Evolutionary conservation across 1,139 yeast species (phyloP), one percentile per base, ranked within the genome.

Genomic region (Saccharomyces uvarum): DNA sequence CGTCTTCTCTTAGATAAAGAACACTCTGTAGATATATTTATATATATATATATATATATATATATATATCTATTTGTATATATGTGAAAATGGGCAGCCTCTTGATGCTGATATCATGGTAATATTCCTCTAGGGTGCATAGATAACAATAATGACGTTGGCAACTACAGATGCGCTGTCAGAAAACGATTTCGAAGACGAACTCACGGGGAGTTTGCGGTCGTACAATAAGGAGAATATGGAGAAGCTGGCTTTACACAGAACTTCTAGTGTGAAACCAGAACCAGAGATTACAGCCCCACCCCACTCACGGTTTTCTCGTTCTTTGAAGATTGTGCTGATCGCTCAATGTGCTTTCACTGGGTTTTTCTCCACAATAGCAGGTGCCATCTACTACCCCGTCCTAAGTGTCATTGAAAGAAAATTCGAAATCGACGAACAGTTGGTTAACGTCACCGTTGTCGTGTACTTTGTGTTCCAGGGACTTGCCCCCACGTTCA

Each of bases 331-430:
- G 54, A 55, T 64, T 38, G 29, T 68, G 6, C 61, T 81, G 16
- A 74, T 77, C 0, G 51, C 69, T 0, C 61, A 79, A 2, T 72
- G 79, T 49, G 73, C 84, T 0, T 59, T 71, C 11, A 72, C 77
- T 1, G 83, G 84, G 0, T 65, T 82, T 33, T 81, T 84, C 72
- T 84, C 93, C 0, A 74, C 88, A 0, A 70, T 84, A n/a, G 80
- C 88, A 2, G 77, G 82, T 56, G 83, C 93, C 0, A 84, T 87
- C 24, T 87, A 84, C 64, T 83, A 84, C 66, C 95, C 95, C 0
- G 89, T 88, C 0, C 69, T 88, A 26, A 79, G 83, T 0, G 75
- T 75, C 8, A 70, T 88, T 4, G 77, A 80, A 29, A 59, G 67
- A 0, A 70, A 79, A 29, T 86, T 88, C 62, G 55, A 77, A 47